Evolutionary conservation across 805 yeast genomes (phyloP), one percentile per base, ranked within the genome.

Genomic region (Ogataea kodamae): DNA sequence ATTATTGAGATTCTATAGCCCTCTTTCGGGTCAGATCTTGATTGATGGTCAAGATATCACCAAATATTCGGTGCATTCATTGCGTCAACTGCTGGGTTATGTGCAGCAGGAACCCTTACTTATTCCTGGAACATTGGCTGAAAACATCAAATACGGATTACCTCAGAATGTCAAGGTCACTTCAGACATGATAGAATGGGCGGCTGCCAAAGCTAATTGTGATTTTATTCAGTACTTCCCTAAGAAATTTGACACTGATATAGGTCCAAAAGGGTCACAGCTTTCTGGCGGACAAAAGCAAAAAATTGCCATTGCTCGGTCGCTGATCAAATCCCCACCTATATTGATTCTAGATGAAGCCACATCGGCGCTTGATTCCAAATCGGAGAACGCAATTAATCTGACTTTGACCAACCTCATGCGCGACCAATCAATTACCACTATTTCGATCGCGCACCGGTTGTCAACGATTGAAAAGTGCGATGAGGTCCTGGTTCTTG

Each of bases 91-190:
- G 18, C 70, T 81, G 36, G 96, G 97, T 8, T 81, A 84, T 34
- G 97, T 90, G 3, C 89, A 84, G 41, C 97, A 90, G 56, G 97
- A 90, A 50, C 96, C 97, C 0, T 73, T 86, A 13, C 64, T 90
- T 34, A 86, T 87, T 61, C 80, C 88, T 38, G 97, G 96, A 1
- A 74, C 95, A 0, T 76, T 90, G 18, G 70, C 81, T 23, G 96
- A 88, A n/a, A 90, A 90, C 50, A 82, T 90, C 38, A 69, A 76
- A 5, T 90, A 90, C 57, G 95, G 95, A 0, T 26, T 61, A 14
- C 61, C 65, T 8, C 27, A 52, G 14, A 67, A 65, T 19, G 59
- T 63, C 7, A 78, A 80, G 22, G 72, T 81, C 11, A 69, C 79
- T 2, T 69, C 68, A 8, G 76, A 74, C 37, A 79, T 81, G 33